phyloP scores from a whole-genome alignment of 495 filamentous ascomycete species.

The Sporormia fimetaria region DNA sequence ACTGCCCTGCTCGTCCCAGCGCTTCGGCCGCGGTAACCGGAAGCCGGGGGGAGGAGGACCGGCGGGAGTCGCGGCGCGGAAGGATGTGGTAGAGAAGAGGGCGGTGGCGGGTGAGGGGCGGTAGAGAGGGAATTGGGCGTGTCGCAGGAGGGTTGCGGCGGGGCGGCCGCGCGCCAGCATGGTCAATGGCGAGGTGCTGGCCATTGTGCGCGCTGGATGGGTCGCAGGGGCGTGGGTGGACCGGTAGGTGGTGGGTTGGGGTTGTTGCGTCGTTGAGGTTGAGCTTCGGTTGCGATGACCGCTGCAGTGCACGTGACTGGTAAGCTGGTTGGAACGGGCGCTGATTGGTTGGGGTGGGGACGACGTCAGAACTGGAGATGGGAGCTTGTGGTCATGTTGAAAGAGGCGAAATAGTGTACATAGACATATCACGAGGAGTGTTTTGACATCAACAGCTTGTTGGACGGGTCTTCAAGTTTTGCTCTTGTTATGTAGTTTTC shows the following conservation, averaged over 20 bases:
- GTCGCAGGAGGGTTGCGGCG: conserved; percentile 13
- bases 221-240: conserved; percentile 3
- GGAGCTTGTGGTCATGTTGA: no score
- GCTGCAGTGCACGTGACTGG: not conserved
- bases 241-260: conserved; percentile 4
- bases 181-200: conserved; percentile 26
- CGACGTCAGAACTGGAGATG: no score
- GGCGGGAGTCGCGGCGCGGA: conserved; percentile 53
- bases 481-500: no score
- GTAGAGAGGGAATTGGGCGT: conserved; percentile 9
- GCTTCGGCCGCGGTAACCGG: conserved; percentile 53
- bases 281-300: conserved; percentile 4
- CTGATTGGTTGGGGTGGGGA: conserved; percentile 23
- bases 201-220: conserved; percentile 24
- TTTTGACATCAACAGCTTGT: no score
- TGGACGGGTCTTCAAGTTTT: no score
- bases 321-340: conserved; percentile 1
- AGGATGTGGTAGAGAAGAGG: conserved; percentile 52
- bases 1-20: conserved; percentile 63
- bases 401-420: no score
- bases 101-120: conserved; percentile 36
- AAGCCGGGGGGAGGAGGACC: conserved; percentile 70
- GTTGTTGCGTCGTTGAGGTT: conserved; percentile 3
- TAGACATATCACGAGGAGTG: no score
- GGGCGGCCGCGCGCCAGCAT: conserved; percentile 28